phyloP scores from a whole-genome alignment of 176 grass and related monocot species.

The Oryza officinalis region DNA sequence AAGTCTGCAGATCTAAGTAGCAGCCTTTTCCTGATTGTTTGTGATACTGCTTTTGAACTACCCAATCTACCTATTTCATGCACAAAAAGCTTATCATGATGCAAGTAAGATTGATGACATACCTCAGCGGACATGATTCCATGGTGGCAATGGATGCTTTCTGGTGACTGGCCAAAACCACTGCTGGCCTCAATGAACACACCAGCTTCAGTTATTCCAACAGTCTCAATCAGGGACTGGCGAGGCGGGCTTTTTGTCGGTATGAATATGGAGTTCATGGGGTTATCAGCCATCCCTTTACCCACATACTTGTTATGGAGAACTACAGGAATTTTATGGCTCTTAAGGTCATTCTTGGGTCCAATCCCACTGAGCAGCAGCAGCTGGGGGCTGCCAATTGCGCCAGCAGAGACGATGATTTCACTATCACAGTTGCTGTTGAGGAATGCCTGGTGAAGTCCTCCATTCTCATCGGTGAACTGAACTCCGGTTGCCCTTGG shows the following conservation, averaged over 20 bases:
- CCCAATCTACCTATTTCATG: neutral
- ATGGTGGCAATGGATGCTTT: slow-evolving; percentile 78
- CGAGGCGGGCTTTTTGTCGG: slow-evolving; percentile 70
- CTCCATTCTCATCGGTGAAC: slow-evolving; percentile 73
- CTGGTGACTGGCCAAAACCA: slow-evolving; percentile 78
- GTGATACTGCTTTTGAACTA: neutral
- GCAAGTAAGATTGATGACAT: slow-evolving; percentile 19
- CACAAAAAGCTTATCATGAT: slow-evolving; percentile 11
- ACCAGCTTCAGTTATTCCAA: slow-evolving; percentile 69
- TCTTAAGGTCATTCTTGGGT: slow-evolving; percentile 66
- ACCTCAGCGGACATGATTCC: slow-evolving; percentile 95
- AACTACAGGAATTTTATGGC: slow-evolving; percentile 62
- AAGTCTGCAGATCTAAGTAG: slow-evolving; percentile 6
- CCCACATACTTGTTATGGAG: slow-evolving; percentile 71
- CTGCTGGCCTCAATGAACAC: slow-evolving; percentile 90
- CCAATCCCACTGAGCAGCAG: slow-evolving; percentile 80
- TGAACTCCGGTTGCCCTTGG: slow-evolving; percentile 64
- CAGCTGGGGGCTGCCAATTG: slow-evolving; percentile 75
- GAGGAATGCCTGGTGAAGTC: slow-evolving; percentile 54
- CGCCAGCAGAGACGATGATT: slow-evolving; percentile 65
- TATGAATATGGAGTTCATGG: slow-evolving; percentile 91
- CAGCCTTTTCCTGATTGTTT: slow-evolving; percentile 17
- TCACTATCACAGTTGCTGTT: slow-evolving; percentile 47
- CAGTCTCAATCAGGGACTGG: slow-evolving; percentile 87
- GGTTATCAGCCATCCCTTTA: slow-evolving; percentile 81